Evolutionary conservation across 192 early-diverging fungal genomes (phyloP), one percentile per base, ranked within the genome.

Genomic region (Obelidium mucronatum): DNA sequence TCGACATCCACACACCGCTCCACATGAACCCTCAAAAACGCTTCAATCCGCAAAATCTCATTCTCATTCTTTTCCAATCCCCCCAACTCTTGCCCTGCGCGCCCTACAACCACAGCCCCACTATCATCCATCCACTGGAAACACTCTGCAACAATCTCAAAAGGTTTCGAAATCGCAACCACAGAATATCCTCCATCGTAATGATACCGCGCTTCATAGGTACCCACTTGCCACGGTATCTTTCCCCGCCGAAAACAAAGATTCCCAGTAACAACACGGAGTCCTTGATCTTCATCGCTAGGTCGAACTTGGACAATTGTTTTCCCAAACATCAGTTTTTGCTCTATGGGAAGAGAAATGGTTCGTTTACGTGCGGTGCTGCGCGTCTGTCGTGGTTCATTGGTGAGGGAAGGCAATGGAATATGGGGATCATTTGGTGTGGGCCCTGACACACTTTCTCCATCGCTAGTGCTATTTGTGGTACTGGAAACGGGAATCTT

Each of bases 181-280:
- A 96, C 95, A 48, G 88, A 90, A 73, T 98, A 94, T 28, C 89
- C 90, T 26, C 92, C 92, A 78, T 95, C 92, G 59, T 94, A 92
- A 80, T 99, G 97, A 78, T 95, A 91, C 30, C 97, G 88, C 78
- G 94, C 91, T 82, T 98, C 96, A 77, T 95, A 99, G 0, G 84
- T 90, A 22, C 97, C 97, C 34, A 89, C 79, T 75, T 90, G 84
- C 92, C 96, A 98, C 8, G 95, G 95, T 44, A 97, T 61, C 2
- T 87, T 78, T 6, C 89, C 78, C 42, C 91, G 86, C 48, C 82
- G 70, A 70, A 97, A 97, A 11, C 86, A 74, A 2, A 94, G 84
- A 1, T 74, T 78, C 13, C 93, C 93, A 1, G 54, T 33, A 19
- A 83, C 82, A 22, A 85, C 42, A 2, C 78, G 37, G 3, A 80